phyloP scores from a whole-genome alignment of 192 early-diverging fungal genomes.

The Geosiphon pyriformis region DNA sequence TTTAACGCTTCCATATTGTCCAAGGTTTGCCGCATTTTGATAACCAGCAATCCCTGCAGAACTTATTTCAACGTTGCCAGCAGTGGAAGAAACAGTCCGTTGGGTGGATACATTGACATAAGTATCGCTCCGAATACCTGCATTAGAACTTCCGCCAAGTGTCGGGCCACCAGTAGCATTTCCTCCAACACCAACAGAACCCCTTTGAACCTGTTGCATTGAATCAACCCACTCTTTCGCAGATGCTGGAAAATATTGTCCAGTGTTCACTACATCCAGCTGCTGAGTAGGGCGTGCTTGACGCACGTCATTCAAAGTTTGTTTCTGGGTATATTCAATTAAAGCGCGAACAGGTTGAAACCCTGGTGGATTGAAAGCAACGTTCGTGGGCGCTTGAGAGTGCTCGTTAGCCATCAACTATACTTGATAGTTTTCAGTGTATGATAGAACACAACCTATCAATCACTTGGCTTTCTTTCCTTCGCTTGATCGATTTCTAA shows the following conservation, averaged over 20 bases:
- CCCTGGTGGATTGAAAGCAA: neutral
- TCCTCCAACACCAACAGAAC: neutral
- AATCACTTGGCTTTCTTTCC: neutral
- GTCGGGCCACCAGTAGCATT: neutral
- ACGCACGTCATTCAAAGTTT: neutral
- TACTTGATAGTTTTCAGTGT: neutral
- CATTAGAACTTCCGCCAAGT: neutral
- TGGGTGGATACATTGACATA: neutral
- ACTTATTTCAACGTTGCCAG: neutral
- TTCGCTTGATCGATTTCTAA: neutral
- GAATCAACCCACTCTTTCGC: conserved; percentile 9
- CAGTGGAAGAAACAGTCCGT: neutral
- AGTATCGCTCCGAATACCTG: conserved; percentile 2
- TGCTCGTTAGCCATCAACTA: conserved; percentile 17
- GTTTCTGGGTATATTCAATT: neutral
- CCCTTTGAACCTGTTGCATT: neutral
- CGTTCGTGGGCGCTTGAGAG: neutral
- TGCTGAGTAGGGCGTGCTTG: neutral
- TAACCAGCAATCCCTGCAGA: neutral
- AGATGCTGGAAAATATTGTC: conserved; percentile 1
- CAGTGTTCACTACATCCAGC: neutral
- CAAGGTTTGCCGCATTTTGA: conserved; percentile 3
- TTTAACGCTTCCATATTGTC: conserved; percentile 13
- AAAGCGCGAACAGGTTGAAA: neutral
- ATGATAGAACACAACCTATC: neutral